Evolutionary conservation across 495 filamentous ascomycete species (phyloP).

Genomic region (Trichoderma erinaceum): DNA sequence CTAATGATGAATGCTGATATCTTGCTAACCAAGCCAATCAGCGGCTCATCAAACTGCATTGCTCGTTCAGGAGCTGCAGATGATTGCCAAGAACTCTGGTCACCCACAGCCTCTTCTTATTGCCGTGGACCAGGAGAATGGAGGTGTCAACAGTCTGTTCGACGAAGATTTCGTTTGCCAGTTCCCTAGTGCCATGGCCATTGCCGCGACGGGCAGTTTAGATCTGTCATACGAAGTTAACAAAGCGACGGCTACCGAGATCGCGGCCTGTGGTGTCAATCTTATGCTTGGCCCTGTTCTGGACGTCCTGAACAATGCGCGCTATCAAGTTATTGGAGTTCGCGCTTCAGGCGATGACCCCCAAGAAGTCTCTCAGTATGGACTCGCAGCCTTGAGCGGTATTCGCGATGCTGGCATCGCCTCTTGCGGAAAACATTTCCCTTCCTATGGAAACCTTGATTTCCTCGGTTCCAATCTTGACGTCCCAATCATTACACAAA

Average conservation of each 20-base stretch:
- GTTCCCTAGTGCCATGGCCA: slow-evolving; percentile 86
- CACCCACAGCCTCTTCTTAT: slow-evolving; percentile 81
- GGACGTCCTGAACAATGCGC: slow-evolving; percentile 84
- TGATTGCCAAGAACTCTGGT: slow-evolving; percentile 76
- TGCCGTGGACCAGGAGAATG: slow-evolving; percentile 88
- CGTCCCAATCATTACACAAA: slow-evolving; percentile 88
- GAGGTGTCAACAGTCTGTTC: slow-evolving; percentile 87
- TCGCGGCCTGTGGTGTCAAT: slow-evolving; percentile 81
- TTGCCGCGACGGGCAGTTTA: slow-evolving; percentile 75
- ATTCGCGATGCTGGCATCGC: slow-evolving; percentile 79
- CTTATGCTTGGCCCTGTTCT: slow-evolving; percentile 84
- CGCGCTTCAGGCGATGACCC: slow-evolving; percentile 80
- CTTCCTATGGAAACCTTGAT: slow-evolving; percentile 87
- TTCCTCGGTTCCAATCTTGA: slow-evolving; percentile 80
- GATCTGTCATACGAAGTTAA: slow-evolving; percentile 74
- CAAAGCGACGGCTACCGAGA: slow-evolving; percentile 79
- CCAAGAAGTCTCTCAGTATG: slow-evolving; percentile 82
- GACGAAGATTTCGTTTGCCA: slow-evolving; percentile 88
- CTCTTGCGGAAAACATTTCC: slow-evolving; percentile 89
- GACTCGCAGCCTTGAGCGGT: slow-evolving; percentile 79
- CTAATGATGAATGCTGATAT: neutral
- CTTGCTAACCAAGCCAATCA: slow-evolving; percentile 31
- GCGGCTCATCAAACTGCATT: slow-evolving; percentile 78
- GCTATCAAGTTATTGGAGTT: slow-evolving; percentile 80
- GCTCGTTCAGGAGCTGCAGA: slow-evolving; percentile 79